phyloP scores from a whole-genome alignment of 176 grass and related monocot species.

The Saccharum officinarum region DNA sequence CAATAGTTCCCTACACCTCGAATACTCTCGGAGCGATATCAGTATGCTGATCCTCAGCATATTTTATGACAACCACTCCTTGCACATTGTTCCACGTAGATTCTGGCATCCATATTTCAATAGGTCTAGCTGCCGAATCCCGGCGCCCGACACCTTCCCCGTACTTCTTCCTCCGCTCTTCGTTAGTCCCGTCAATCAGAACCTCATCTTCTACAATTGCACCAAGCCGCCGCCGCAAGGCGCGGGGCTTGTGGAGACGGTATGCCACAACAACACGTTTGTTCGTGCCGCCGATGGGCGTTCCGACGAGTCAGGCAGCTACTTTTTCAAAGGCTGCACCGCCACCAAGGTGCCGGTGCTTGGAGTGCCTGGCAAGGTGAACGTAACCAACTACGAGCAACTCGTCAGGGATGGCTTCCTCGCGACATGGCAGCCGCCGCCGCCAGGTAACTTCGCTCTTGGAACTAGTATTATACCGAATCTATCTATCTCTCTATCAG shows the following conservation, averaged over 20 bases:
- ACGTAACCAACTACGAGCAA: neutral
- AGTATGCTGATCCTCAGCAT: neutral
- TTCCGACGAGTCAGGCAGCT: neutral
- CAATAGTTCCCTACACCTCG: neutral
- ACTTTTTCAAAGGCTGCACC: neutral
- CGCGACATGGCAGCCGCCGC: too few species aligned
- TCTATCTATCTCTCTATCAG: too few species aligned
- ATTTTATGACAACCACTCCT: constrained; percentile 9
- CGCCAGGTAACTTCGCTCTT: too few species aligned
- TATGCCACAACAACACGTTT: neutral
- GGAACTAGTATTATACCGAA: too few species aligned
- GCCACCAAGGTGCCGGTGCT: neutral
- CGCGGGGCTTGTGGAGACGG: neutral
- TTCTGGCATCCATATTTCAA: rapidly evolving
- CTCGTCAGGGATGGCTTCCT: too few species aligned
- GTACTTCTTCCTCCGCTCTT: neutral
- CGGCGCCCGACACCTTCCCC: neutral
- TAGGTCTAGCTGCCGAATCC: neutral
- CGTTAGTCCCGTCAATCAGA: neutral
- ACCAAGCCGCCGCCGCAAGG: neutral
- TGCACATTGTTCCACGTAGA: neutral
- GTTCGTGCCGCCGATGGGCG: neutral
- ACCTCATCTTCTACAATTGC: neutral
- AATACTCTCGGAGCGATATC: rapidly evolving
- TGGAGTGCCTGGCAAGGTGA: neutral